Conservation (phyloP, 805 yeast species). For the Saccharomycopsis fibuligera region DNA sequence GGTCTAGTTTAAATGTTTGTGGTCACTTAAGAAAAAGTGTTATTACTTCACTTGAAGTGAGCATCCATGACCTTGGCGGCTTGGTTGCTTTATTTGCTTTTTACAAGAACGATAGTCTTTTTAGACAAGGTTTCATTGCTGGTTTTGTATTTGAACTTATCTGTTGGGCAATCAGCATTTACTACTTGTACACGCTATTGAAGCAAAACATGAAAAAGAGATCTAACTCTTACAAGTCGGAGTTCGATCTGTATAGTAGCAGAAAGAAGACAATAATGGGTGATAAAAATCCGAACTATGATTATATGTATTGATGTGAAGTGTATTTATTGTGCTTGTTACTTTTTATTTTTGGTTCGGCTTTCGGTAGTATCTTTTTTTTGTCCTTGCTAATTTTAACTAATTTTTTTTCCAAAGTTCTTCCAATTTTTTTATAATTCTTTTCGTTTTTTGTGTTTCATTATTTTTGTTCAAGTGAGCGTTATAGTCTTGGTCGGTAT, state of each 20-base stretch:
- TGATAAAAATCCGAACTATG: constrained; percentile 29
- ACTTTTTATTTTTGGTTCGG: background rate
- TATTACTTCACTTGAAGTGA: constrained; percentile 55
- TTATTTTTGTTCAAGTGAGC: too few species aligned
- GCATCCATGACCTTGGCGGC: constrained; percentile 32
- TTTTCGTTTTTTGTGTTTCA: too few species aligned
- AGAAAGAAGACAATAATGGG: constrained; percentile 32
- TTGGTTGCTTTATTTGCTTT: constrained; percentile 11
- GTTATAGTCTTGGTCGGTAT: too few species aligned
- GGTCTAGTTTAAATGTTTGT: constrained; percentile 33
- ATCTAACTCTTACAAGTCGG: constrained; percentile 8
- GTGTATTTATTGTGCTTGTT: background rate
- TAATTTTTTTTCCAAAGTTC: too few species aligned
- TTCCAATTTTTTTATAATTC: background rate
- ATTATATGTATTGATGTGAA: background rate
- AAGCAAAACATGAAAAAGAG: constrained; percentile 9
- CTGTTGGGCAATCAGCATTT: constrained; percentile 30
- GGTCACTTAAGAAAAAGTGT: constrained; percentile 57
- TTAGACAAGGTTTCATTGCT: constrained; percentile 23
- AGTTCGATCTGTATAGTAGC: constrained; percentile 1
- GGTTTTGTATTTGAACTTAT: constrained; percentile 38
- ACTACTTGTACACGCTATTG: constrained; percentile 32
- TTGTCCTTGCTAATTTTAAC: too few species aligned
- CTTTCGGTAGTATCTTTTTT: too few species aligned
- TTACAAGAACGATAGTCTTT: constrained; percentile 30